Percentiles rank a stretch among this genome's conserved stretches.
These are phyloP conservation scores for Alternaria rosae DNA, from an alignment of 2,329 filamentous ascomycete species.

Conservation along the genomic window DNA sequence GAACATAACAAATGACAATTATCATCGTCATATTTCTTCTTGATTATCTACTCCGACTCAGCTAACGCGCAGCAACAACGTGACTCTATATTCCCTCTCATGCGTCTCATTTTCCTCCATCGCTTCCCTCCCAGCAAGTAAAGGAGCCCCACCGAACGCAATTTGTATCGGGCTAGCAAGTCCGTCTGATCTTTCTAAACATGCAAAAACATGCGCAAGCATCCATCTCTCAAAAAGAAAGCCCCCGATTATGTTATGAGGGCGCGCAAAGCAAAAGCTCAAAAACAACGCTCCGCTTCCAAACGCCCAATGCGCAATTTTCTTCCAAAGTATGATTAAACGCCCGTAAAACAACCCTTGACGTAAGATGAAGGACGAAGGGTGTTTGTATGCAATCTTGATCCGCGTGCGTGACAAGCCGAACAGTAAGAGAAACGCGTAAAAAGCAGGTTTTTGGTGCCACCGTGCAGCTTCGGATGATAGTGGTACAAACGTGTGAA, in stretches of 20 bases:
- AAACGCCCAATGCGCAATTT: background rate
- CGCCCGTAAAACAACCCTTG: background rate
- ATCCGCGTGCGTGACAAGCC: background rate
- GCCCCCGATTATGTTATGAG: background rate
- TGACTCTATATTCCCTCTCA: background rate
- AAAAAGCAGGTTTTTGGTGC: conserved; percentile 15
- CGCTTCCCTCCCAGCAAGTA: background rate
- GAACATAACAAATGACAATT: background rate
- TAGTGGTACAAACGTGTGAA: conserved; percentile 19
- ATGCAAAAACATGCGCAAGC: background rate
- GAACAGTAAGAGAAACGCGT: conserved; percentile 1
- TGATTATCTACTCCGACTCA: background rate
- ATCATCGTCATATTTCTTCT: background rate
- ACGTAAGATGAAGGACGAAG: no score
- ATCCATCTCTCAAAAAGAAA: background rate
- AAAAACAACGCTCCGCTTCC: background rate
- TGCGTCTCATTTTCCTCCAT: background rate
- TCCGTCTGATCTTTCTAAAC: background rate
- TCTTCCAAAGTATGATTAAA: background rate
- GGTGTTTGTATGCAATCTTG: conserved; percentile 2
- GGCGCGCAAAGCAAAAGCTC: background rate
- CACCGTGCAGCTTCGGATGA: conserved; percentile 13
- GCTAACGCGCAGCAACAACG: background rate
- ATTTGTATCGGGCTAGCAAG: background rate
- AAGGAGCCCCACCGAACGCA: background rate